phyloP scores from a whole-genome alignment of 371 early-diverging fungal species.

The Apophysomyces ossiformis region DNA sequence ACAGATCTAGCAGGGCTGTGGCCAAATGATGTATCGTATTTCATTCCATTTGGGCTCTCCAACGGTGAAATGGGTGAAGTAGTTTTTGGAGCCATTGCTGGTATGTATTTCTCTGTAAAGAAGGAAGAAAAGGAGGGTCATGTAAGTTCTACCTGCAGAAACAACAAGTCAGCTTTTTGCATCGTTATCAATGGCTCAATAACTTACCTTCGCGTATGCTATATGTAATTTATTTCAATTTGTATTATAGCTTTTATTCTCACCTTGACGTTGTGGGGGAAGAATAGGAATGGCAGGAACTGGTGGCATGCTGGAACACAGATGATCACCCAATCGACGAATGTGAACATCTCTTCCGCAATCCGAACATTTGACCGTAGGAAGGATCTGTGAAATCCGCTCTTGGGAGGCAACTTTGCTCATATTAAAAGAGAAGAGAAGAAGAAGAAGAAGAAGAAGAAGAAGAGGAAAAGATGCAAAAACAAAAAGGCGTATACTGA shows the following conservation, averaged over 20 bases:
- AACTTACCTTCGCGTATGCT: not conserved
- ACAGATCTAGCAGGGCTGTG: slow-evolving; percentile 3
- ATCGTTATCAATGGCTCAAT: not conserved
- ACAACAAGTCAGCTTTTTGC: not conserved
- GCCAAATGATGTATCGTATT: not conserved
- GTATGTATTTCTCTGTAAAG: not conserved
- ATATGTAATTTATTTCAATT: not conserved
- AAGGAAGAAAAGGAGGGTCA: not conserved
- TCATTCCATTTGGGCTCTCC: slow-evolving; percentile 1
- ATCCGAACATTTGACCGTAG: slow-evolving; percentile 30
- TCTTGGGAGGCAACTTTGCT: not conserved
- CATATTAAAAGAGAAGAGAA: slow-evolving; percentile 1
- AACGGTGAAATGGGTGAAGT: slow-evolving; percentile 2
- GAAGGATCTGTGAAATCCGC: slow-evolving; percentile 26
- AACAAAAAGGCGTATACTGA: not conserved
- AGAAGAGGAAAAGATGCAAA: not conserved
- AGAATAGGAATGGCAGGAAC: slow-evolving; percentile 18
- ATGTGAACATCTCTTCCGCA: slow-evolving; percentile 27
- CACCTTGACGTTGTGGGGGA: slow-evolving; percentile 31
- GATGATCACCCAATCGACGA: slow-evolving; percentile 23
- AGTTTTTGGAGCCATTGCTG: slow-evolving; percentile 1
- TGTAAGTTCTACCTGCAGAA: not conserved
- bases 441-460: not conserved
- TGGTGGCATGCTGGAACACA: slow-evolving; percentile 22
- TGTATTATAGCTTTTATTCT: not conserved